These are phyloP conservation scores for Rhizophagus prolifer DNA, from an alignment of 192 early-diverging fungal genomes.

Conservation along the genomic window DNA sequence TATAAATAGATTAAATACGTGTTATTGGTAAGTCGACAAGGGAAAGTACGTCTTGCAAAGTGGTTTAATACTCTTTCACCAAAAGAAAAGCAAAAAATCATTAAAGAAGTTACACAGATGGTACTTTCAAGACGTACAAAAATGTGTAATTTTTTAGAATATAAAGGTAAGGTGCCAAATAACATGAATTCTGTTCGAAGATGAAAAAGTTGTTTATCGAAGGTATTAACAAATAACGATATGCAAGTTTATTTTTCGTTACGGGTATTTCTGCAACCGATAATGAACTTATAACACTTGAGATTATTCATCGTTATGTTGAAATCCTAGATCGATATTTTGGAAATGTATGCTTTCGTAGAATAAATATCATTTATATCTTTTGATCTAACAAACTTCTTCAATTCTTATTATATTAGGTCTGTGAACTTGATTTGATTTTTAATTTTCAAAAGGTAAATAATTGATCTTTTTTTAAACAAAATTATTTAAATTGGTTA, in stretches of 20 bases:
- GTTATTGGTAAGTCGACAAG: slow-evolving; percentile 78
- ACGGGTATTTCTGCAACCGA: slow-evolving; percentile 91
- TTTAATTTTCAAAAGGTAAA: slow-evolving; percentile 90
- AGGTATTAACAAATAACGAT: slow-evolving; percentile 56
- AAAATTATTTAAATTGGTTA: not conserved
- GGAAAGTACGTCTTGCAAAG: slow-evolving; percentile 78
- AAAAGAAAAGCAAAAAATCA: slow-evolving; percentile 94
- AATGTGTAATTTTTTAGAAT: slow-evolving; percentile 99
- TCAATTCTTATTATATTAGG: slow-evolving; percentile 37
- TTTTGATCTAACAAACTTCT: slow-evolving; percentile 19
- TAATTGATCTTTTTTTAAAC: not conserved
- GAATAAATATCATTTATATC: not conserved
- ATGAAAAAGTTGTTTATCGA: slow-evolving; percentile 63
- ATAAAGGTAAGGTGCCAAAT: slow-evolving; percentile 63
- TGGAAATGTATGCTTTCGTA: slow-evolving; percentile 71
- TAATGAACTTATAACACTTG: slow-evolving; percentile 92
- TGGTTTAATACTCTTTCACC: slow-evolving; percentile 74
- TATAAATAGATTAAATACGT: slow-evolving; percentile 68
- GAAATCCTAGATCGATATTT: slow-evolving; percentile 98
- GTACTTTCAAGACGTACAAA: slow-evolving; percentile 85
- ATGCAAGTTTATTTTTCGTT: slow-evolving; percentile 95
- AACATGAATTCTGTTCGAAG: slow-evolving; percentile 31
- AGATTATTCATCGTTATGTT: slow-evolving; percentile 98
- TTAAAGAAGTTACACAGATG: slow-evolving; percentile 90
- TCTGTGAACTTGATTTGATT: slow-evolving; percentile 95